These are phyloP conservation scores for Panellus pusillus DNA, from an alignment of 768 basidiomycete species.

Conservation along the genomic window DNA sequence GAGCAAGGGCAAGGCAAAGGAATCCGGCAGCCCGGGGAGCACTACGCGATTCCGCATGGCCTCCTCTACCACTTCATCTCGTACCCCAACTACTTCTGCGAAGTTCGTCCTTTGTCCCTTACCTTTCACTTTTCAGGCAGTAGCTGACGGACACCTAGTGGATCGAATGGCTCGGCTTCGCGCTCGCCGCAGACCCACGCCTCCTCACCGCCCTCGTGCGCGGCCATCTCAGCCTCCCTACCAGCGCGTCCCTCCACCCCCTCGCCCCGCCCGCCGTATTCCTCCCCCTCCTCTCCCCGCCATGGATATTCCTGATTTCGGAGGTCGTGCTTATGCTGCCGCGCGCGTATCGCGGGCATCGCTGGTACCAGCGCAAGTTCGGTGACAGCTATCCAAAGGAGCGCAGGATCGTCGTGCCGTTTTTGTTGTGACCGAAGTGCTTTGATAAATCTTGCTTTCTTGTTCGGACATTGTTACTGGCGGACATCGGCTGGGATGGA, in stretches of 20 bases:
- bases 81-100: conserved; percentile 92
- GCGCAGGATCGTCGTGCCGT: conserved; percentile 79
- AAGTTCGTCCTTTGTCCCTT: conserved; percentile 27
- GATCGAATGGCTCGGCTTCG: conserved; percentile 91
- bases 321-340: conserved; percentile 82
- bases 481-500: too few relatives aligned
- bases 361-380: conserved; percentile 83
- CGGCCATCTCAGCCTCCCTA: conserved; percentile 23
- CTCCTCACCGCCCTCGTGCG: conserved; percentile 7
- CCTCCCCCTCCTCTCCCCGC: conserved; percentile 55
- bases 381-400: conserved; percentile 73
- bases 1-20: conserved; percentile 36
- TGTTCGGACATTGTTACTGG: too few relatives aligned
- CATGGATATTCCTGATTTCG: conserved; percentile 75
- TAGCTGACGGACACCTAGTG: conserved; percentile 38
- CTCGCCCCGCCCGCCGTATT: conserved; percentile 26
- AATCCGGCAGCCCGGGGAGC: conserved; percentile 35
- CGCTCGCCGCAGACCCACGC: conserved; percentile 65
- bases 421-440: conserved; percentile 47
- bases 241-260: conserved; percentile 15
- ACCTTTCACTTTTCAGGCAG: too few relatives aligned
- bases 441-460: too few relatives aligned
- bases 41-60: conserved; percentile 82
- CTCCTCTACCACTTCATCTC: conserved; percentile 76
- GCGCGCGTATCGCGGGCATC: conserved; percentile 76